Evolutionary conservation across 1,139 yeast species (phyloP), one percentile per base, ranked within the genome.

Genomic region (Taphrina confusa): DNA sequence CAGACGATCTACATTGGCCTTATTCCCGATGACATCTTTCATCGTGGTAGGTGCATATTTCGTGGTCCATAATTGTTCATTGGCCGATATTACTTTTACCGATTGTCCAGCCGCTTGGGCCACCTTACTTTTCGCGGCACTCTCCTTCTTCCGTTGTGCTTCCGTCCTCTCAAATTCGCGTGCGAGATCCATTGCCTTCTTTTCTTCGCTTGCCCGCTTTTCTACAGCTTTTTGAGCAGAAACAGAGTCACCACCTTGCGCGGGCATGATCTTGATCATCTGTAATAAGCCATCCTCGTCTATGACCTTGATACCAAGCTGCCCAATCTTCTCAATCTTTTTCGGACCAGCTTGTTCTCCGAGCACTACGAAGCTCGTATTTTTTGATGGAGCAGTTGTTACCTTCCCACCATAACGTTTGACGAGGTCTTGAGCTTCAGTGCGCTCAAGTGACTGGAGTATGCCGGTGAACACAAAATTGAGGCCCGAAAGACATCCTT

Each of bases 281-380:
- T 84, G 82, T 49, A 87, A 74, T 68, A 94, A 90, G 0, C 98
- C 98, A 4, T 81, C 87, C 71, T 92, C 96, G 68, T 83, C 84
- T 62, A 92, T 86, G 27, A 95, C 88, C 71, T 91, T 91, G 59
- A 88, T 81, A 9, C 81, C 80, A 65, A 84, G 75, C 60, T 82
- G 80, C 67, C 82, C 84, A 67, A 94, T 92, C 69, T 85, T 88
- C 66, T 83, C 82, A 52, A 92, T 82, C 72, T 92, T 92, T n/a
- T 90, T 83, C 1, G 98, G 97, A 0, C 99, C 99, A 1, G 98
- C 98, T 66, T 92, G 97, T 56, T 82, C 89, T 4, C 99, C 99
- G 30, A 94, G 78, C 1, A 92, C 97, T 4, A 92, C 96, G 50
- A 90, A 78, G 36, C 89, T 82, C 0, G 98, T 94, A 68, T 85